These are phyloP conservation scores for Sclerotiophoma versabilis DNA, from an alignment of 2,329 filamentous ascomycete genomes.

Conservation along the genomic window DNA sequence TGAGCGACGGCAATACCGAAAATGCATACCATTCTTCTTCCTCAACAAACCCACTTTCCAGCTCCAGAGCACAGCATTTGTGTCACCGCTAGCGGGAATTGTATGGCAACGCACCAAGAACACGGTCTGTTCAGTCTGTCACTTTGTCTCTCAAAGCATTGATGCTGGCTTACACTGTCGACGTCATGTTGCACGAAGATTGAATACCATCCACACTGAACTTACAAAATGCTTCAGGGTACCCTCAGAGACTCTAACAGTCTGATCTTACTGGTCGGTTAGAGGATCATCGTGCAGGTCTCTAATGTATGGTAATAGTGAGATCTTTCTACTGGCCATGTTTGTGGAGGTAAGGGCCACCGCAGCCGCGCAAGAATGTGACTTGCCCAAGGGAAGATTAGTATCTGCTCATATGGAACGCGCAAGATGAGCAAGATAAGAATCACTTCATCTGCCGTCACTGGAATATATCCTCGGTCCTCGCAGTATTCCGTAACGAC, in stretches of 20 bases:
- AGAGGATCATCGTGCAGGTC: neutral
- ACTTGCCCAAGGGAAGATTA: conserved; percentile 5
- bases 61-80: neutral
- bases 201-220: neutral
- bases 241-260: neutral
- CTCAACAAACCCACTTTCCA: neutral
- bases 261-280: neutral
- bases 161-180: neutral
- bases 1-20: conserved; percentile 1
- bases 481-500: neutral
- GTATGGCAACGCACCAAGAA: neutral
- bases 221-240: neutral
- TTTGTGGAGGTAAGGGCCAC: conserved; percentile 12
- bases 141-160: conserved; percentile 6
- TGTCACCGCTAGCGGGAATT: neutral
- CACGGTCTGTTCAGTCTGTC: neutral
- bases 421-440: neutral
- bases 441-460: neutral
- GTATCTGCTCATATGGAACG: neutral
- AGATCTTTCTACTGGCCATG: conserved; percentile 1
- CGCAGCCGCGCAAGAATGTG: conserved; percentile 14
- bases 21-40: neutral
- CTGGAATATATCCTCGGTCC: neutral
- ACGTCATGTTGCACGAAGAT: neutral
- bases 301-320: neutral